Evolutionary conservation across 805 yeast genomes (phyloP).

Genomic region (Cyberlindnera amylophila): DNA sequence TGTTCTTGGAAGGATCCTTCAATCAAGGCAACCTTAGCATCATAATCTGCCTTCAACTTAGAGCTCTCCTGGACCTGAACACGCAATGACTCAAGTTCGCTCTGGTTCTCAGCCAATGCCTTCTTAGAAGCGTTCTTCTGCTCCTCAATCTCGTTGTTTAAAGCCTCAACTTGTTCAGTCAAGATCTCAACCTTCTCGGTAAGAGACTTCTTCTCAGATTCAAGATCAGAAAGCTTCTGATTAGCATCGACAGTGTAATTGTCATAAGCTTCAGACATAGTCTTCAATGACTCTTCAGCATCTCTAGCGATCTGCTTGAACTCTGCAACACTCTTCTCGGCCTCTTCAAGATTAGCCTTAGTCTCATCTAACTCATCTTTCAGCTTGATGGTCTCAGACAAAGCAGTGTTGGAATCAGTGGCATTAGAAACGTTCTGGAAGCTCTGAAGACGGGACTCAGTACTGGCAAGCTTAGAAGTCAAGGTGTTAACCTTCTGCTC

Average conservation of each 20-base stretch:
- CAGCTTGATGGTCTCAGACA: constrained; percentile 30
- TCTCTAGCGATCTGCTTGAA: constrained; percentile 59
- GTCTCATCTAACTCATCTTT: constrained; percentile 43
- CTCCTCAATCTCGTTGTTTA: constrained; percentile 30
- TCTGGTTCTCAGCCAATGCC: constrained; percentile 15
- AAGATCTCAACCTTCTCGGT: constrained; percentile 26
- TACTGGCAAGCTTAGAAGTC: constrained; percentile 27
- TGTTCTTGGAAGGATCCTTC: constrained; percentile 41
- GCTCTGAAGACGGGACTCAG: constrained; percentile 30
- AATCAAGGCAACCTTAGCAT: constrained; percentile 29
- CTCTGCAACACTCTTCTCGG: constrained; percentile 56
- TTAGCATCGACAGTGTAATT: constrained; percentile 32
- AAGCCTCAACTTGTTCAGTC: constrained; percentile 28
- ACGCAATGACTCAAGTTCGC: constrained; percentile 19
- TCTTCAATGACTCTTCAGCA: constrained; percentile 60
- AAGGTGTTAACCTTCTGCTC: constrained; percentile 34
- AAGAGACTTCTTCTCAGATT: constrained; percentile 21
- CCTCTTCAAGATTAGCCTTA: constrained; percentile 50
- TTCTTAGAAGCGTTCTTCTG: constrained; percentile 28
- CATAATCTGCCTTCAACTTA: constrained; percentile 29
- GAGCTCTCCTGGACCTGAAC: constrained; percentile 24
- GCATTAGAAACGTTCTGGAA: constrained; percentile 28
- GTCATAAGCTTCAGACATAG: constrained; percentile 53
- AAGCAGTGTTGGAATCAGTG: constrained; percentile 25
- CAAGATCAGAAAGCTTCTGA: constrained; percentile 16